phyloP scores from a whole-genome alignment of 2,329 filamentous ascomycete species.

The Cercospora beticola region DNA sequence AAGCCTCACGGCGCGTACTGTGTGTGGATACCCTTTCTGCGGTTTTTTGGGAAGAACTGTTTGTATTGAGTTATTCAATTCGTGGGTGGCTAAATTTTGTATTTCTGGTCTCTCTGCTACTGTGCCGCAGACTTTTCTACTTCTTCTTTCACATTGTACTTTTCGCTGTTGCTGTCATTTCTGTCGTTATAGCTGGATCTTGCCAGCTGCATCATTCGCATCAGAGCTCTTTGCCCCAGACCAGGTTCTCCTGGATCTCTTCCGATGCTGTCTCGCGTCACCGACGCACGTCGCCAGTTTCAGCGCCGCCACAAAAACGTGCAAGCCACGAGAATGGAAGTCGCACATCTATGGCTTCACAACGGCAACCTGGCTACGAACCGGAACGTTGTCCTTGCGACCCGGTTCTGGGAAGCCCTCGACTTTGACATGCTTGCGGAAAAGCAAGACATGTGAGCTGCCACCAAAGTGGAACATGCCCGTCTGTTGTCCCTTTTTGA shows the following conservation, averaged over 20 bases:
- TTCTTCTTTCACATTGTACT: neutral
- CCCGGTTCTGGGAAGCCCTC: constrained; percentile 39
- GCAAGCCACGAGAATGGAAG: neutral
- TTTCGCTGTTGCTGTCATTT: neutral
- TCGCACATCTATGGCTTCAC: constrained; percentile 48
- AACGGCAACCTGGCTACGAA: constrained; percentile 40
- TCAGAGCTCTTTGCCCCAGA: neutral
- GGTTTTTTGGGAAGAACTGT: neutral
- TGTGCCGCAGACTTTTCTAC: neutral
- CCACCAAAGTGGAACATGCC: constrained; percentile 85
- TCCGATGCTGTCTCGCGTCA: neutral
- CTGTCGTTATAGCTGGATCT: neutral
- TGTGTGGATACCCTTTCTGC: constrained; percentile 17
- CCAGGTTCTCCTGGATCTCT: neutral
- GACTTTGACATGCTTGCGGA: constrained; percentile 56
- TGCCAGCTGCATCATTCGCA: neutral
- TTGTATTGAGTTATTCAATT: neutral
- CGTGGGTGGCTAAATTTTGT: neutral
- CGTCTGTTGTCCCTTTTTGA: constrained; percentile 68
- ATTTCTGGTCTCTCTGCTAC: neutral
- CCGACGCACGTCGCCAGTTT: neutral
- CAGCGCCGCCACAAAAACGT: neutral
- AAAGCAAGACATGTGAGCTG: constrained; percentile 67
- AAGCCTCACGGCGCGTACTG: constrained; percentile 21
- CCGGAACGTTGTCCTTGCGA: constrained; percentile 40